These are phyloP conservation scores for Zoysia pacifica DNA, from an alignment of 176 grass and related monocot genomes.

Conservation along the genomic window DNA sequence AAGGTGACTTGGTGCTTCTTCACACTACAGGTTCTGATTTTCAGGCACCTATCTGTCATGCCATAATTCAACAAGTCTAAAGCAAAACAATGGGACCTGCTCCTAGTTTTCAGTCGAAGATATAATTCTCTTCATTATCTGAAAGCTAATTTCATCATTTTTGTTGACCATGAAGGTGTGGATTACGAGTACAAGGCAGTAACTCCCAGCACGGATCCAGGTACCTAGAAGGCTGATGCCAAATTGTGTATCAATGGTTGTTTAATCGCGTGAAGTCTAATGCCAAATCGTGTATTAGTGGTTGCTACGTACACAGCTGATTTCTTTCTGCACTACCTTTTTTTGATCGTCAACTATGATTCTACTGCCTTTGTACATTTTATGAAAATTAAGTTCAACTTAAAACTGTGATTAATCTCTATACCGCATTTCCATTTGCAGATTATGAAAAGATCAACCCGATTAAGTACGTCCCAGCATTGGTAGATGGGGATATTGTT, in stretches of 20 bases:
- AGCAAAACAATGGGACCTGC: no score
- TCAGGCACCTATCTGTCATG: no score
- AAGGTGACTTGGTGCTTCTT: conserved; percentile 42
- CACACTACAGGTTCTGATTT: neutral
- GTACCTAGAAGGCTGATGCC: conserved; percentile 29
- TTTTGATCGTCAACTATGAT: neutral
- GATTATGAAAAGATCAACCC: conserved; percentile 90
- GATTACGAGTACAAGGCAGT: conserved; percentile 88
- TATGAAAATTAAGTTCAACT: neutral
- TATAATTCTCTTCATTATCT: no score
- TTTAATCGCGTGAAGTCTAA: neutral
- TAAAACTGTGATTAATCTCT: neutral
- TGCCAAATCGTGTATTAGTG: neutral
- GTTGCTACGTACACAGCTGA: neutral
- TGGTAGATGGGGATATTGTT: conserved; percentile 68
- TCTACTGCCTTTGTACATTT: neutral
- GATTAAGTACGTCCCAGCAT: conserved; percentile 73
- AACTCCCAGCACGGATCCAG: conserved; percentile 61
- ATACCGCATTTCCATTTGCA: conserved; percentile 31
- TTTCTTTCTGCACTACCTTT: neutral
- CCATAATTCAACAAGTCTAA: no score
- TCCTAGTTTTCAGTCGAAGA: no score
- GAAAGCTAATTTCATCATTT: neutral
- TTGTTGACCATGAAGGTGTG: conserved; percentile 52
- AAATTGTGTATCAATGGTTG: neutral